Conservation (phyloP, 2,329 filamentous ascomycete species). For the Trematosphaeria pertusa region DNA sequence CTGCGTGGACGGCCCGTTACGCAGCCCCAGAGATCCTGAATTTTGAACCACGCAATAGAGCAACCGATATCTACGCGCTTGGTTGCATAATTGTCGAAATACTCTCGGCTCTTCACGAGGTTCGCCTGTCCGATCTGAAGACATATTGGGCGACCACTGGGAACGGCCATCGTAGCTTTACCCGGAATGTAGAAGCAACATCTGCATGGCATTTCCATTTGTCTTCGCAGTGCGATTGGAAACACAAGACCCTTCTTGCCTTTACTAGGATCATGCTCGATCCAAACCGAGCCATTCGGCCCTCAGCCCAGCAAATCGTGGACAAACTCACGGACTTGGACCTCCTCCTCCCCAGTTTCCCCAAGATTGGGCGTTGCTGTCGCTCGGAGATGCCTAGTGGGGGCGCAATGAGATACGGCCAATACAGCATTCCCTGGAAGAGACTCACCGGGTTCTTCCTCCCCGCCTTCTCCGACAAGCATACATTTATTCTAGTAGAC, state of each 20-base stretch:
- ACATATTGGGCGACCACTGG: conserved; percentile 17
- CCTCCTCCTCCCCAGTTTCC: background rate
- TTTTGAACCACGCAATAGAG: conserved; percentile 17
- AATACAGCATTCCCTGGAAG: background rate
- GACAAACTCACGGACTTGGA: conserved; percentile 3
- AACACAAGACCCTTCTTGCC: background rate
- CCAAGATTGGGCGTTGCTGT: background rate
- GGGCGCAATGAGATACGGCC: background rate
- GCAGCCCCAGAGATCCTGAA: conserved; percentile 24
- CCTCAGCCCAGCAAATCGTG: conserved; percentile 9
- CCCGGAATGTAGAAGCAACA: conserved; percentile 16
- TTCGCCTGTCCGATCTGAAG: conserved; percentile 5
- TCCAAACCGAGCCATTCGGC: conserved; percentile 2
- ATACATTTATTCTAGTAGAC: background rate
- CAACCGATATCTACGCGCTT: conserved; percentile 23
- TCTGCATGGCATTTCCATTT: conserved; percentile 1
- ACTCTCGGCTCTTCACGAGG: conserved; percentile 14
- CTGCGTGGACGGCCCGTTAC: conserved; percentile 20
- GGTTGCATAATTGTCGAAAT: conserved; percentile 26
- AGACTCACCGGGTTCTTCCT: background rate
- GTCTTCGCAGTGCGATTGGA: background rate
- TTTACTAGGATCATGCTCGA: conserved; percentile 5
- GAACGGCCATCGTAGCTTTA: conserved; percentile 17
- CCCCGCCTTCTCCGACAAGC: background rate
- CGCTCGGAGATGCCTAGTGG: background rate